Conservation (phyloP, 345 rosid species). For the Lepidium sativum region DNA sequence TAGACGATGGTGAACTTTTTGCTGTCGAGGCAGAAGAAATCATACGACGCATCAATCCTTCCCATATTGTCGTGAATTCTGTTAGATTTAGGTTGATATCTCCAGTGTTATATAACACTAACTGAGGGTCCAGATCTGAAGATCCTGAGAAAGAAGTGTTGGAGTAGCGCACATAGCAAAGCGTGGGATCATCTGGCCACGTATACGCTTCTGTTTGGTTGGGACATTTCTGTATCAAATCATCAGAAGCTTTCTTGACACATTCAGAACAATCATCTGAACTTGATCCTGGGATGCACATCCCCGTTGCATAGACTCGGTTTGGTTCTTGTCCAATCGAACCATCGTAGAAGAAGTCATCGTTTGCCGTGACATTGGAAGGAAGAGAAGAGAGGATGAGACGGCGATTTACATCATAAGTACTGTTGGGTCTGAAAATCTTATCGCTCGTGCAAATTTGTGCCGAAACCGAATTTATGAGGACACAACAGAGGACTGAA, state of each 20-base stretch:
- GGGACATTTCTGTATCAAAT: background rate
- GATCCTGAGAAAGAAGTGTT: constrained; percentile 20
- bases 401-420: constrained; percentile 19
- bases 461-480: constrained; percentile 12
- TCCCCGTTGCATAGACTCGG: constrained; percentile 16
- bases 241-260: background rate
- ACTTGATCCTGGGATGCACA: constrained; percentile 22
- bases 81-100: background rate
- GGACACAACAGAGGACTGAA: constrained; percentile 5
- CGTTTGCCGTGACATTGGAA: constrained; percentile 5
- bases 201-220: constrained; percentile 21
- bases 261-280: constrained; percentile 14
- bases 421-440: constrained; percentile 20
- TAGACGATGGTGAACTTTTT: background rate
- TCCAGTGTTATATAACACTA: rapidly evolving
- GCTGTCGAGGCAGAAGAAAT: background rate
- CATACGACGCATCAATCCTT: background rate
- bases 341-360: constrained; percentile 18
- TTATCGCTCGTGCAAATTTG: background rate
- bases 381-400: constrained; percentile 24
- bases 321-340: constrained; percentile 16
- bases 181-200: constrained; percentile 7
- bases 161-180: constrained; percentile 36
- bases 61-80: background rate
- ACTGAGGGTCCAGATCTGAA: background rate